These are phyloP conservation scores for Speleostelium caveatum DNA, from an alignment of 78 protist genomes.

Conservation along the genomic window DNA sequence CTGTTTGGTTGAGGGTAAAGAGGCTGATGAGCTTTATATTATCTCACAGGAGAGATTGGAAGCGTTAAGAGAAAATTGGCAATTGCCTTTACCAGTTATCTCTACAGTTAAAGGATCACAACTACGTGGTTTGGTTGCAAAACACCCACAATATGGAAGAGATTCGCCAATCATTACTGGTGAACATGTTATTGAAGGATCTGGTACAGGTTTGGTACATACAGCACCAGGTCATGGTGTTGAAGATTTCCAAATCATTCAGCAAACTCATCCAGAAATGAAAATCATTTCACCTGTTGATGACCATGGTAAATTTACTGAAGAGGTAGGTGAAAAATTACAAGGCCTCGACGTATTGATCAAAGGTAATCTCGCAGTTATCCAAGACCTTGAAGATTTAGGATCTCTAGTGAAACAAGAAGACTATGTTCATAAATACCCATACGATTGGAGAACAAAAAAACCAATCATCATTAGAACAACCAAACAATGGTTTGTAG, in stretches of 20 bases:
- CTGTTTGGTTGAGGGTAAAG: conserved; percentile 21
- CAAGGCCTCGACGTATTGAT: conserved; percentile 81
- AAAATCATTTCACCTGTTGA: conserved; percentile 77
- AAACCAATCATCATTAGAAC: conserved; percentile 92
- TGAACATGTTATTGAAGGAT: conserved; percentile 85
- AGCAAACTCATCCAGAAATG: not conserved
- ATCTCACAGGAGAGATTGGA: conserved; percentile 46
- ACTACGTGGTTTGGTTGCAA: conserved; percentile 7
- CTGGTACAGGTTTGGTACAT: conserved; percentile 97
- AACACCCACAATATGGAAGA: conserved; percentile 46
- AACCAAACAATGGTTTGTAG: conserved; percentile 90
- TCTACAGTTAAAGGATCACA: conserved; percentile 13
- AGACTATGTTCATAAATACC: conserved; percentile 92
- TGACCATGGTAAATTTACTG: conserved; percentile 78
- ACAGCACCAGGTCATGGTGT: conserved; percentile 97
- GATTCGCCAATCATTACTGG: conserved; percentile 60
- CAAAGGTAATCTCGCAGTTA: conserved; percentile 80
- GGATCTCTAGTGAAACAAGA: conserved; percentile 36
- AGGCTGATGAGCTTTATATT: not conserved
- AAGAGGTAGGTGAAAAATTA: conserved; percentile 66
- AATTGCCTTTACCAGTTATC: conserved; percentile 1
- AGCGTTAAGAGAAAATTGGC: not conserved
- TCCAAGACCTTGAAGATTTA: conserved; percentile 9
- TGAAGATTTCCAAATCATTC: conserved; percentile 87
- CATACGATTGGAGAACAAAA: conserved; percentile 97